phyloP scores from a whole-genome alignment of 1,284 basidiomycete species.

The Puccinia sorghi region DNA sequence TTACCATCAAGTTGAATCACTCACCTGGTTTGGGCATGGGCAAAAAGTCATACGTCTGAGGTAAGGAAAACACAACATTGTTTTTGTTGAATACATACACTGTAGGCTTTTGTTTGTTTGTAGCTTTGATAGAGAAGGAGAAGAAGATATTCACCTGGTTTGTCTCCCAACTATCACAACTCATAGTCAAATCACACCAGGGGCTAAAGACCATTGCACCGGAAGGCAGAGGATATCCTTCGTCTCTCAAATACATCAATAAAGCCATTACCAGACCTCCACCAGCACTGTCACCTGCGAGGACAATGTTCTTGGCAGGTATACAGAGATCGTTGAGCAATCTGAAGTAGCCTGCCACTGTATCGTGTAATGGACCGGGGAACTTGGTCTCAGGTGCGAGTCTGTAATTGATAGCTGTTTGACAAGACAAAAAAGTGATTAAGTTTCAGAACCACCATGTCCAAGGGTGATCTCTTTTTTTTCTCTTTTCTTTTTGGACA shows the following conservation, averaged over 20 bases:
- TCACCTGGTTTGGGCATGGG: conserved; percentile 56
- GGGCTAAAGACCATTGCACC: conserved; percentile 84
- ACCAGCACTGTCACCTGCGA: conserved; percentile 75
- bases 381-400: conserved; percentile 92
- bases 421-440: not conserved
- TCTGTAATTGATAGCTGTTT: conserved; percentile 77
- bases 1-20: not conserved
- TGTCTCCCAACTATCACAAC: conserved; percentile 95
- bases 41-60: conserved; percentile 59
- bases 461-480: too few species aligned
- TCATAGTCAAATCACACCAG: conserved; percentile 78
- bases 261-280: conserved; percentile 79
- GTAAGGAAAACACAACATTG: not conserved
- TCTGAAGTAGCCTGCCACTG: conserved; percentile 80
- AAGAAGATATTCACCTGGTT: conserved; percentile 65
- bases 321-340: conserved; percentile 85
- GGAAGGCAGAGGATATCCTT: conserved; percentile 74
- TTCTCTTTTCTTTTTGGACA: too few species aligned
- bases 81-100: not conserved
- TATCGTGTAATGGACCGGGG: conserved; percentile 90
- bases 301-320: conserved; percentile 76
- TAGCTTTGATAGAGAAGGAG: not conserved
- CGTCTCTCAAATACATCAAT: conserved; percentile 64
- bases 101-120: not conserved
- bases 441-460: too few species aligned